phyloP scores from a whole-genome alignment of 148 eudicot species.

The Amaranthus cruentus region DNA sequence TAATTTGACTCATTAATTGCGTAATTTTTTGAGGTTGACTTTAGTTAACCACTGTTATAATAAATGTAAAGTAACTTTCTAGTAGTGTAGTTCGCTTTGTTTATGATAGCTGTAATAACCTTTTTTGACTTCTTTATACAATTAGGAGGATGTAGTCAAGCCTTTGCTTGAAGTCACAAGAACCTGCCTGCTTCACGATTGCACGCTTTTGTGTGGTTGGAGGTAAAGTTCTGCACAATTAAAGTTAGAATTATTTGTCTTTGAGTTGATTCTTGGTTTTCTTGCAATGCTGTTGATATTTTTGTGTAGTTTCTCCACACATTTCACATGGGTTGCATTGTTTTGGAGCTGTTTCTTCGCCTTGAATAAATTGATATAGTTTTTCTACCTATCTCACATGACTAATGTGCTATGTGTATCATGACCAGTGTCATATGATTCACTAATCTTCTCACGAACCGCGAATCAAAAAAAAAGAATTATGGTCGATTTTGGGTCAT shows the following conservation, averaged over 20 bases:
- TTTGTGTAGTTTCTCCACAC: neutral
- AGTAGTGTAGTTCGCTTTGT: neutral
- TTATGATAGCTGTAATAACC: conserved; percentile 12
- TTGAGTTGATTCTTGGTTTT: neutral
- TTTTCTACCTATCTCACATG: no score
- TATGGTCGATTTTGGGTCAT: no score
- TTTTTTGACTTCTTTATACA: neutral
- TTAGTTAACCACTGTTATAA: neutral
- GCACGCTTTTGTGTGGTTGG: conserved; percentile 92
- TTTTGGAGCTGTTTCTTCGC: neutral
- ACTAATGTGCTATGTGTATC: no score
- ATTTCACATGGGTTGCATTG: neutral
- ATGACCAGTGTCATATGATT: neutral
- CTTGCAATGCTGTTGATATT: neutral
- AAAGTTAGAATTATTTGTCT: neutral
- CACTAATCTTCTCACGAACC: no score
- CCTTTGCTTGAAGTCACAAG: conserved; percentile 91
- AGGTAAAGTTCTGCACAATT: conserved; percentile 38
- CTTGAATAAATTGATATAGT: neutral
- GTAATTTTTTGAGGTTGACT: conserved; percentile 4
- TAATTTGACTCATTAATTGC: conserved; percentile 6
- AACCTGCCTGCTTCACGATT: conserved; percentile 92
- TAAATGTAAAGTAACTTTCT: neutral
- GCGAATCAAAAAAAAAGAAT: no score
- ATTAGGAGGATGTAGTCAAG: conserved; percentile 93